phyloP scores from a whole-genome alignment of 768 basidiomycete genomes.

The Tephrocybe sp. region DNA sequence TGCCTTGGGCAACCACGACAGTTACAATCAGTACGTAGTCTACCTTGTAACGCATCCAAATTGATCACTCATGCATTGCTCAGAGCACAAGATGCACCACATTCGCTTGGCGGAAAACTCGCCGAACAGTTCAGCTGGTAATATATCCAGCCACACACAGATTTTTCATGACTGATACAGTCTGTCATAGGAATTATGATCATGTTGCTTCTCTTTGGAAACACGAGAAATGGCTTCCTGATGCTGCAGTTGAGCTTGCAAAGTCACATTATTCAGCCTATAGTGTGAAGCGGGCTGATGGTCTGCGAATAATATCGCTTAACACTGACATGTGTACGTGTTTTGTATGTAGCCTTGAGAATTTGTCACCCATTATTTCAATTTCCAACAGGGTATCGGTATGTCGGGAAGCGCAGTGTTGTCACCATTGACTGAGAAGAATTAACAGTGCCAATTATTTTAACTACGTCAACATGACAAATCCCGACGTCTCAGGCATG shows the following conservation, averaged over 20 bases:
- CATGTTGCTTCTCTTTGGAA: conserved; percentile 71
- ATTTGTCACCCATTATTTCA: conserved; percentile 5
- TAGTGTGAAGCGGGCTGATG: conserved; percentile 64
- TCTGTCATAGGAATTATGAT: conserved; percentile 66
- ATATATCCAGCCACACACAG: neutral
- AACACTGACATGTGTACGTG: conserved; percentile 75
- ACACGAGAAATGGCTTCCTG: conserved; percentile 66
- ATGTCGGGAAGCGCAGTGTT: neutral
- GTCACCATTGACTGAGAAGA: neutral
- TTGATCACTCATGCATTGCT: neutral
- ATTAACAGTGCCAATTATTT: conserved; percentile 59
- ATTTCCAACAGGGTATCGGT: conserved; percentile 35
- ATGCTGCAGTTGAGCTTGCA: conserved; percentile 52
- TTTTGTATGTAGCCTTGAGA: conserved; percentile 1
- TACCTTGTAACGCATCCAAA: neutral
- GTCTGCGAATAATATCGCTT: conserved; percentile 67
- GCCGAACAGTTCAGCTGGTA: conserved; percentile 67
- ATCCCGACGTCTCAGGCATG: conserved; percentile 72
- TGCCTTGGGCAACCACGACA: conserved; percentile 76
- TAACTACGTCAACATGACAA: conserved; percentile 73
- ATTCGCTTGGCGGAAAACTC: conserved; percentile 51
- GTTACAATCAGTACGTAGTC: conserved; percentile 59
- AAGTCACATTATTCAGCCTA: conserved; percentile 71
- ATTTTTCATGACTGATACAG: neutral
- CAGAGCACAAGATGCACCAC: conserved; percentile 61